Evolutionary conservation across 2,329 filamentous ascomycete species (phyloP).

Genomic region (Paracoccidioides lutzii): DNA sequence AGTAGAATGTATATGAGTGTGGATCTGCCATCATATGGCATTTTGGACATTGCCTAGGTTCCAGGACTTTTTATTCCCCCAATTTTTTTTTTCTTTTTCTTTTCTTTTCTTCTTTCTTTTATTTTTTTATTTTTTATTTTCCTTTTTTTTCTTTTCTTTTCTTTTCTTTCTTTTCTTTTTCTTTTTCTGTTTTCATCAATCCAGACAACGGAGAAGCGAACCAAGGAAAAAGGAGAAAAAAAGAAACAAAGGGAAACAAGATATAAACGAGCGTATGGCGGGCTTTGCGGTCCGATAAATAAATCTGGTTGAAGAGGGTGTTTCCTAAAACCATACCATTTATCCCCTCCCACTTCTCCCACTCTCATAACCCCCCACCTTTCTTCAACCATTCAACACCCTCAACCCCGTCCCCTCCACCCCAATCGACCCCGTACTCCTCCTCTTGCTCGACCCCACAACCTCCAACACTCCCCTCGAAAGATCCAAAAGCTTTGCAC

Average conservation of each 20-base stretch:
- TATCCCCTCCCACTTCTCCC: too few relatives aligned
- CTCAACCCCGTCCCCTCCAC: too few relatives aligned
- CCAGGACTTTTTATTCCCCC: background rate
- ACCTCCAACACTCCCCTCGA: conserved; percentile 44
- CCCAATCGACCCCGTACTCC: too few relatives aligned
- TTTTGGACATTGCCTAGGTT: background rate
- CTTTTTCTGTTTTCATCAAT: background rate
- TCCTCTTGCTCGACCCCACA: conserved; percentile 15
- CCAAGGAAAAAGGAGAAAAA: background rate
- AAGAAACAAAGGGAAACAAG: background rate
- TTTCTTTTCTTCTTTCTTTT: background rate
- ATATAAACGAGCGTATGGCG: background rate
- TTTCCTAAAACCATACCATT: too few relatives aligned
- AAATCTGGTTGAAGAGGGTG: background rate
- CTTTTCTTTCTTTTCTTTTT: background rate
- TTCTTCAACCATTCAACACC: too few relatives aligned
- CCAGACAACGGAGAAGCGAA: background rate
- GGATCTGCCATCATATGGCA: conserved; percentile 4
- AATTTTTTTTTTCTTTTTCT: background rate
- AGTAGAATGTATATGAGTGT: conserved; percentile 18
- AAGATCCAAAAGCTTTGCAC: conserved; percentile 60
- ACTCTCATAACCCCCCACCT: too few relatives aligned
- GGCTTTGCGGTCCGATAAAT: background rate
- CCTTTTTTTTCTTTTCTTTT: background rate
- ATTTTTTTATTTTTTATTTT: background rate